Conservation (phyloP, 176 grass and related monocot genomes). For the Rhipidocladum racemiflorum region DNA sequence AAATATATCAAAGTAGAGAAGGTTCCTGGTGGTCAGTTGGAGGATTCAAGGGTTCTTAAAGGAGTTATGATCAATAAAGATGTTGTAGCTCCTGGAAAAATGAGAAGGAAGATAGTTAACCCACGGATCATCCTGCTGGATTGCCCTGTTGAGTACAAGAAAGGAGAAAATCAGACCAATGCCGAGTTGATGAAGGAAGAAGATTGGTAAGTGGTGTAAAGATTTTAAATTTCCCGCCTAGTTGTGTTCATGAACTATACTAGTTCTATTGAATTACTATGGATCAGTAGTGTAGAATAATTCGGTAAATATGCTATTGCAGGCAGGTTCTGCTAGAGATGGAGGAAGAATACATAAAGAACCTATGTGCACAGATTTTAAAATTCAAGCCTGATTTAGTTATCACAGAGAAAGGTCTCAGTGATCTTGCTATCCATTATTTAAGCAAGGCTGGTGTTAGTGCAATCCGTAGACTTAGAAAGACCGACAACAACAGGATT, state of each 20-base stretch:
- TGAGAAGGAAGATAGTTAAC: slow-evolving; percentile 93
- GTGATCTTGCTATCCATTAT: slow-evolving; percentile 92
- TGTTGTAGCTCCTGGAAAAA: slow-evolving; percentile 96
- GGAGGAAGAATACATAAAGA: slow-evolving; percentile 98
- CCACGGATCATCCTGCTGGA: slow-evolving; percentile 94
- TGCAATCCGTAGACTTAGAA: slow-evolving; percentile 83
- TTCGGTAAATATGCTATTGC: slow-evolving; percentile 22
- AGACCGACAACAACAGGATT: slow-evolving; percentile 97
- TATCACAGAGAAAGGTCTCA: slow-evolving; percentile 91
- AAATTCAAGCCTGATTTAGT: slow-evolving; percentile 98
- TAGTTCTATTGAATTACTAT: slow-evolving; percentile 4
- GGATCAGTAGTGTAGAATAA: background rate
- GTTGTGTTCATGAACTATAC: background rate
- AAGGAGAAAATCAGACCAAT: slow-evolving; percentile 99
- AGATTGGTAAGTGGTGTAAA: slow-evolving; percentile 67
- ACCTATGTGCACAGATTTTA: slow-evolving; percentile 74
- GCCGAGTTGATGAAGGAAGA: slow-evolving; percentile 96
- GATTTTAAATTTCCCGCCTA: background rate
- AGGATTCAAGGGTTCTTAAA: slow-evolving; percentile 90
- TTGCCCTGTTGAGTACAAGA: slow-evolving; percentile 96
- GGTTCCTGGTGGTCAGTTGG: slow-evolving; percentile 89
- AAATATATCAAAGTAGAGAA: slow-evolving; percentile 99
- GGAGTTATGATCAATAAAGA: slow-evolving; percentile 99
- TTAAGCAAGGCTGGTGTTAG: slow-evolving; percentile 93
- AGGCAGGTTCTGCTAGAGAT: slow-evolving; percentile 95